These are phyloP conservation scores for Yarrowia bubula DNA, from an alignment of 805 yeast genomes.

Conservation along the genomic window DNA sequence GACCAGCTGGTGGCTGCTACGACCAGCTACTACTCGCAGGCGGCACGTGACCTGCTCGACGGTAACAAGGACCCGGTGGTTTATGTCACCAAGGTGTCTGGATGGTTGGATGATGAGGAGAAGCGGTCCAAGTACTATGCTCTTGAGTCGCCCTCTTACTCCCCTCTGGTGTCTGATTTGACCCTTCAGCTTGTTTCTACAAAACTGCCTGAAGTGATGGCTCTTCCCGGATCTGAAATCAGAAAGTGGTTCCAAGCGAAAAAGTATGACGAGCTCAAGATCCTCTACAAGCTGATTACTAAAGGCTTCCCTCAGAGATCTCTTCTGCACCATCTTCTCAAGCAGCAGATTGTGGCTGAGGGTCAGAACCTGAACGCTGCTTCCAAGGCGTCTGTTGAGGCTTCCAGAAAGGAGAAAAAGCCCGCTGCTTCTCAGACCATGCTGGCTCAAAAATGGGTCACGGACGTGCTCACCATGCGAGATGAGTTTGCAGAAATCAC, in stretches of 20 bases:
- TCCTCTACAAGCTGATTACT: slow-evolving; percentile 51
- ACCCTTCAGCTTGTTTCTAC: slow-evolving; percentile 47
- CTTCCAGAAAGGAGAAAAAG: slow-evolving; percentile 27
- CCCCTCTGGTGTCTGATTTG: slow-evolving; percentile 56
- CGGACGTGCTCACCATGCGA: slow-evolving; percentile 52
- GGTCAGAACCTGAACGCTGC: slow-evolving; percentile 45
- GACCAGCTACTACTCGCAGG: slow-evolving; percentile 51
- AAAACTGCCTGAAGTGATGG: slow-evolving; percentile 56
- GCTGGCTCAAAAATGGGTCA: slow-evolving; percentile 69
- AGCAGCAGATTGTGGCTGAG: slow-evolving; percentile 46
- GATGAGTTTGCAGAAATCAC: slow-evolving; percentile 51
- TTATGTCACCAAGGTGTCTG: slow-evolving; percentile 52
- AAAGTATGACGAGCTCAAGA: slow-evolving; percentile 45
- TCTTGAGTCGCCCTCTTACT: slow-evolving; percentile 53
- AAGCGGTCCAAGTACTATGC: slow-evolving; percentile 50
- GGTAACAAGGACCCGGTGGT: slow-evolving; percentile 48
- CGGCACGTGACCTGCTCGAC: slow-evolving; percentile 48
- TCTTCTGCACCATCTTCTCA: slow-evolving; percentile 50
- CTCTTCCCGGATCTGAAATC: slow-evolving; percentile 55
- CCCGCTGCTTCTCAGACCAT: slow-evolving; percentile 40
- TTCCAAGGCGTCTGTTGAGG: slow-evolving; percentile 31
- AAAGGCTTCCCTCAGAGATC: slow-evolving; percentile 55
- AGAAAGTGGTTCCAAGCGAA: slow-evolving; percentile 54
- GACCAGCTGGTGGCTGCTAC: slow-evolving; percentile 58
- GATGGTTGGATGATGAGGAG: slow-evolving; percentile 62